Evolutionary conservation across 139 green algal species (phyloP), one percentile per base, ranked within the genome.

Genomic region (Pseudopediastrum boryanum): DNA sequence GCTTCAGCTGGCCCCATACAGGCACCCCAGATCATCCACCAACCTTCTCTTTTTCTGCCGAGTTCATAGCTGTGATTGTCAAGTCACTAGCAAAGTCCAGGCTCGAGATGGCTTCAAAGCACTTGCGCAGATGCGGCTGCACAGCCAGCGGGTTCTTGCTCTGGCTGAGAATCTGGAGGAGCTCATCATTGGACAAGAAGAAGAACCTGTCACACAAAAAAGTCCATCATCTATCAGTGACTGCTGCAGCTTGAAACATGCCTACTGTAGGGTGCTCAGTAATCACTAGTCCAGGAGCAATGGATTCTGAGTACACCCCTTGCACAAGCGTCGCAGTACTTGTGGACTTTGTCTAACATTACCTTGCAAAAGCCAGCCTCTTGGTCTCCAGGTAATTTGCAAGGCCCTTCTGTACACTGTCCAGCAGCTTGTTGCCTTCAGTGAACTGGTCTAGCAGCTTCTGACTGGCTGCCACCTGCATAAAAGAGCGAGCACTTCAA

Each of bases 141-240:
- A 95, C 89, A 0, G 89, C 87, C 36, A 92, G 78, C 9, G 91
- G 91, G 58, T 94, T 91, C 82, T 93, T 93, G 43, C 83, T 86
- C 85, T 95, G 90, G 43, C 74, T 87, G 38, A 95, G 83, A 51
- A 95, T 95, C 86, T 92, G 83, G 44, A 95, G 86, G 67, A 95
- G 88, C 88, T 95, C 90, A 73, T 95, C 91, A 79, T 95, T 95
- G 80, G 90, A 94, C 3, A 95, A 77, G 85, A 95, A 95, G 79
- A 92, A 95, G 84, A 95, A 94, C 52, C 90, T 82, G 38, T 46
- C 33, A 13, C 35, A 31, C 10, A 13, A 72, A 10, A 50, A 72
- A 21, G 12, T 35, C 16, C 35, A 50, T 72, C n/a, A 50, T 12
- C n/a, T 21, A 56, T 12, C 46, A 56, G 46, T 16, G 16, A 16